These are phyloP conservation scores for Mycotypha africana DNA, from an alignment of 371 early-diverging fungal genomes.

Conservation along the genomic window DNA sequence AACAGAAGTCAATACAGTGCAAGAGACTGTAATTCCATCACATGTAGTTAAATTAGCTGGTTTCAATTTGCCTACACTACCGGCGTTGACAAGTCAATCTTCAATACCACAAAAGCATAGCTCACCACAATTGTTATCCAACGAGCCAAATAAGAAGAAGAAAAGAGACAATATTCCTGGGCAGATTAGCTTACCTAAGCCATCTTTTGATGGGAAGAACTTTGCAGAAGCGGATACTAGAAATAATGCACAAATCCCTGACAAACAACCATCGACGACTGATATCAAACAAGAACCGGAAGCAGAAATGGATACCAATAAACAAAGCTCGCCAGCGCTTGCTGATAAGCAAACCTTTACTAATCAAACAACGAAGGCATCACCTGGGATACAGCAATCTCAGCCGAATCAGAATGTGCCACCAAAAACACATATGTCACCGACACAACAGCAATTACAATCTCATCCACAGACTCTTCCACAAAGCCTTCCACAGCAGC, in stretches of 20 bases:
- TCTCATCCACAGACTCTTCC: conserved; percentile 16
- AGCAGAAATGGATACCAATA: conserved; percentile 1
- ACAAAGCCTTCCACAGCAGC: not conserved
- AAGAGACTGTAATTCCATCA: conserved; percentile 26
- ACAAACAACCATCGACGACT: conserved; percentile 11
- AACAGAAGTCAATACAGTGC: conserved; percentile 34
- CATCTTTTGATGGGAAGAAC: conserved; percentile 31
- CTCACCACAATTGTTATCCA: conserved; percentile 27
- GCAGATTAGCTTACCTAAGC: conserved; percentile 33
- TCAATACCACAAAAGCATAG: not conserved
- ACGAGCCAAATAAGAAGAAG: conserved; percentile 24
- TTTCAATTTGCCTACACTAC: conserved; percentile 40
- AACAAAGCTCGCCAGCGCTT: not conserved
- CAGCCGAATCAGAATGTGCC: conserved; percentile 9
- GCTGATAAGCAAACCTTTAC: not conserved
- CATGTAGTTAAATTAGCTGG: conserved; percentile 55
- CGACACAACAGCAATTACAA: conserved; percentile 13
- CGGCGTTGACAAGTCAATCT: not conserved
- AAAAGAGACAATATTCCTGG: conserved; percentile 40
- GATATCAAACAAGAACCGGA: conserved; percentile 7
- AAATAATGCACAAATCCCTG: conserved; percentile 12
- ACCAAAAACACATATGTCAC: conserved; percentile 13
- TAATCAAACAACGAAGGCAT: conserved; percentile 2
- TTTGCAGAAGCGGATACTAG: conserved; percentile 25
- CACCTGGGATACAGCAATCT: conserved; percentile 11